Percentiles rank a stretch among this genome's conserved stretches.
phyloP scores from a whole-genome alignment of 2,329 filamentous ascomycete genomes.

The Cryphonectria nitschkei region DNA sequence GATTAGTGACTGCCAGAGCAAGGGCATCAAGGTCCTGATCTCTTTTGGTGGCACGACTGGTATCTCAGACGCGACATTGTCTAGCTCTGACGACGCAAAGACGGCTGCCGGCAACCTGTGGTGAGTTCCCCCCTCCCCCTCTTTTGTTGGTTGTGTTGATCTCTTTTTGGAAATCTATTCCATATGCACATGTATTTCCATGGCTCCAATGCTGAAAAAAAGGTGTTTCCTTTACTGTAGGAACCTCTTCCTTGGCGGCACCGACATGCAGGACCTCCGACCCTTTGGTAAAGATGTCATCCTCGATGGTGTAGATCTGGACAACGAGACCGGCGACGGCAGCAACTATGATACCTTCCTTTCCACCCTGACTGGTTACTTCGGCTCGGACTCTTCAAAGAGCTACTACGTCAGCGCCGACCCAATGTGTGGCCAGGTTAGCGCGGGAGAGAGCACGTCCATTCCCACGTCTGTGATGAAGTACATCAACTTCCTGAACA shows the following conservation, averaged over 20 bases:
- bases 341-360: constrained; percentile 17
- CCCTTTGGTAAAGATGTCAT: constrained; percentile 18
- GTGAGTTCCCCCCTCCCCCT: constrained; percentile 1
- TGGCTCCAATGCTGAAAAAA: not conserved
- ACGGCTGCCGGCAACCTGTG: constrained; percentile 22
- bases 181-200: no score
- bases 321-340: constrained; percentile 20
- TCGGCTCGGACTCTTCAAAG: constrained; percentile 9
- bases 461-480: constrained; percentile 16
- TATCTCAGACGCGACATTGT: constrained; percentile 15
- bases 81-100: constrained; percentile 10
- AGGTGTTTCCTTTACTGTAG: not conserved
- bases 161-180: not conserved
- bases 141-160: not conserved
- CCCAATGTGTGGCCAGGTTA: constrained; percentile 6
- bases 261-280: constrained; percentile 10
- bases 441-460: not conserved
- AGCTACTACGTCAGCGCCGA: constrained; percentile 21
- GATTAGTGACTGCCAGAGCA: constrained; percentile 17
- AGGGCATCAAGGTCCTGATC: constrained; percentile 24
- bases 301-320: constrained; percentile 23
- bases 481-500: constrained; percentile 21
- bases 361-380: constrained; percentile 15
- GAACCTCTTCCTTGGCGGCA: constrained; percentile 25
- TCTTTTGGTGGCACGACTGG: constrained; percentile 20